These are phyloP conservation scores for Myriangium duriaei DNA, from an alignment of 2,329 filamentous ascomycete species.

Conservation along the genomic window DNA sequence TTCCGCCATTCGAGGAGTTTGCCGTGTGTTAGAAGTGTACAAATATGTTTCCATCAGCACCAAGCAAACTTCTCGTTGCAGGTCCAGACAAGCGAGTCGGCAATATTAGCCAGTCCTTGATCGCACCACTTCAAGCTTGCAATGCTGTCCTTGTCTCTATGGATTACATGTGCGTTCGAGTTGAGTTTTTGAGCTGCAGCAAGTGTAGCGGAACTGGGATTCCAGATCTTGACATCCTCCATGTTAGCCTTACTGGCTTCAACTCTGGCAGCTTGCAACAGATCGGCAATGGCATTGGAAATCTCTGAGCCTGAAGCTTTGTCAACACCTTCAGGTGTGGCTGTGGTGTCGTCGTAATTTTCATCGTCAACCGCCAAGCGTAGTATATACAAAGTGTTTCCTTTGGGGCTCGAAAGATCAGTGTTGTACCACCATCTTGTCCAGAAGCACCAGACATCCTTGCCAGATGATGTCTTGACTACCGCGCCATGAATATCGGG, in stretches of 20 bases:
- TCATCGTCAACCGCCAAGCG: constrained; percentile 53
- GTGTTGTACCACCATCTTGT: constrained; percentile 51
- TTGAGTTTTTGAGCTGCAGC: constrained; percentile 35
- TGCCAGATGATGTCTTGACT: constrained; percentile 37
- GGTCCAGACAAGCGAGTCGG: constrained; percentile 53
- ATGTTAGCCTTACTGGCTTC: constrained; percentile 63
- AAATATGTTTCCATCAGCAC: constrained; percentile 40
- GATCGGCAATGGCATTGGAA: constrained; percentile 44
- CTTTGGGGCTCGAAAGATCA: constrained; percentile 38
- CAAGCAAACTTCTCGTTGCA: constrained; percentile 68
- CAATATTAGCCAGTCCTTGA: constrained; percentile 28
- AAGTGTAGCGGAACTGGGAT: constrained; percentile 47
- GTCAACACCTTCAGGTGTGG: constrained; percentile 14
- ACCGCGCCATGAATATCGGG: constrained; percentile 60
- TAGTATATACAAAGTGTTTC: constrained; percentile 58
- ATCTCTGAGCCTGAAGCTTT: constrained; percentile 12
- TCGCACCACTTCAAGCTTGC: constrained; percentile 62
- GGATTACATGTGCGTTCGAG: constrained; percentile 35
- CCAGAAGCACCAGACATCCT: constrained; percentile 64
- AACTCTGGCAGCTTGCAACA: constrained; percentile 53
- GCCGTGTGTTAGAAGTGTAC: not conserved
- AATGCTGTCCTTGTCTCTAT: constrained; percentile 55
- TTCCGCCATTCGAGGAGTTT: no score
- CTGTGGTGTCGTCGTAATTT: constrained; percentile 14
- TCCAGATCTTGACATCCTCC: constrained; percentile 68